Evolutionary conservation across 1,284 basidiomycete species (phyloP).

Genomic region (Phenoliferia sp.): DNA sequence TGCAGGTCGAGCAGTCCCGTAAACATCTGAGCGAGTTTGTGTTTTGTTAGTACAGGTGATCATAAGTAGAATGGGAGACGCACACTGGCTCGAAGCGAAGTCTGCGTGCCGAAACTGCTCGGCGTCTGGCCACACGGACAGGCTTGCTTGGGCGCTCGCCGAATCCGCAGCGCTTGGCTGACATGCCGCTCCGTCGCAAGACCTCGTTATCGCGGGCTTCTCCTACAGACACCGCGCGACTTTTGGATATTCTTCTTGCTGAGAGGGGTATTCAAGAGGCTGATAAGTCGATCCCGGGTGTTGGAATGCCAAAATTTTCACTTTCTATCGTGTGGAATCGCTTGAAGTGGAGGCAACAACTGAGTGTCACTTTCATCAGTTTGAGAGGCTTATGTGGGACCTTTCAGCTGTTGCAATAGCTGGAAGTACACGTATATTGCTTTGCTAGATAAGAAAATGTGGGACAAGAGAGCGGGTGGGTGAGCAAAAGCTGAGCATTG

Average conservation of each 20-base stretch:
- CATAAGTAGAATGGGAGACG: no score
- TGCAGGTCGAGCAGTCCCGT: no score
- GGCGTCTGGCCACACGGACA: neutral
- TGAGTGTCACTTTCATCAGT: neutral
- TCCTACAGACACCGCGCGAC: neutral
- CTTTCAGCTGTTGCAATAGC: no score
- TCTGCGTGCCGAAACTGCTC: no score
- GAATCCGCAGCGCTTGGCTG: neutral
- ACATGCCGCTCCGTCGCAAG: neutral
- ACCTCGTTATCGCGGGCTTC: neutral
- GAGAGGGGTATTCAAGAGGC: neutral
- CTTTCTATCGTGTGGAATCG: neutral
- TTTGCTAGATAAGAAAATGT: neutral
- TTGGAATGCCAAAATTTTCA: neutral
- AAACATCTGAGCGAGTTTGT: no score
- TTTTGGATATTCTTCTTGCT: neutral
- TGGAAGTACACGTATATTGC: no score
- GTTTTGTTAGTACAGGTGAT: no score
- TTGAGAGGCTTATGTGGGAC: neutral
- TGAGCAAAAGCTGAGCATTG: neutral
- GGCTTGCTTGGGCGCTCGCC: neutral
- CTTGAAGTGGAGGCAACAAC: neutral
- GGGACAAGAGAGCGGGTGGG: neutral
- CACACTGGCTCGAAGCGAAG: no score
- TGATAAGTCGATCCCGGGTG: neutral